Percentiles rank a stretch among this genome's conserved stretches.
These are phyloP conservation scores for Fusarium staphyleae DNA, from an alignment of 2,329 filamentous ascomycete genomes.

Conservation along the genomic window DNA sequence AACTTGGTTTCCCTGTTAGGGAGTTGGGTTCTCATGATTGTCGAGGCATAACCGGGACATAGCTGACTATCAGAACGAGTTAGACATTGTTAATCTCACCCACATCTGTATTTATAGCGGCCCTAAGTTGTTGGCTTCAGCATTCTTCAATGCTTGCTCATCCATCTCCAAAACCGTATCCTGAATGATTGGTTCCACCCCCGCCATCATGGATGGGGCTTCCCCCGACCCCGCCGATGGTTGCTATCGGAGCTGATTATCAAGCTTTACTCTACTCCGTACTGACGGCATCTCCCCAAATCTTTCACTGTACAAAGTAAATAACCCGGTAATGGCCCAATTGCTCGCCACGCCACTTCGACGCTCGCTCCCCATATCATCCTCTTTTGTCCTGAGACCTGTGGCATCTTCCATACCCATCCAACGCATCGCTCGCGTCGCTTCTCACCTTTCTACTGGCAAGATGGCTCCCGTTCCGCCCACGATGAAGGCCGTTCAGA, in stretches of 20 bases:
- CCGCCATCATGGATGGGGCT: constrained; percentile 40
- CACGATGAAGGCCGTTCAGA: constrained; percentile 72
- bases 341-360: constrained; percentile 13
- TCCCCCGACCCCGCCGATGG: constrained; percentile 17
- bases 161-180: too few relatives aligned
- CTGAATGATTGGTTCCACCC: constrained; percentile 27
- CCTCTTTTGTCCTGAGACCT: neutral
- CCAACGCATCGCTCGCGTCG: constrained; percentile 14
- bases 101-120: too few relatives aligned
- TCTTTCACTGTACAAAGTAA: constrained; percentile 6
- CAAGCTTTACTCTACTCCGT: neutral
- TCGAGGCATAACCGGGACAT: too few relatives aligned
- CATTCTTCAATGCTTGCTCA: too few relatives aligned
- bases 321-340: constrained; percentile 24
- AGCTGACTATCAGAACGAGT: too few relatives aligned
- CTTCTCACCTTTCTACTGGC: constrained; percentile 17
- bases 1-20: too few relatives aligned
- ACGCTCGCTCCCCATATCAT: constrained; percentile 31
- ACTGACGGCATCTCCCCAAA: neutral
- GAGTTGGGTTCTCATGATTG: too few relatives aligned
- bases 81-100: too few relatives aligned
- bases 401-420: constrained; percentile 2
- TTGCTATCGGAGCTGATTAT: constrained; percentile 4
- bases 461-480: constrained; percentile 79
- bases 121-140: too few relatives aligned